Evolutionary conservation across 768 basidiomycete species (phyloP).

Genomic region (Tulasnella sp.): DNA sequence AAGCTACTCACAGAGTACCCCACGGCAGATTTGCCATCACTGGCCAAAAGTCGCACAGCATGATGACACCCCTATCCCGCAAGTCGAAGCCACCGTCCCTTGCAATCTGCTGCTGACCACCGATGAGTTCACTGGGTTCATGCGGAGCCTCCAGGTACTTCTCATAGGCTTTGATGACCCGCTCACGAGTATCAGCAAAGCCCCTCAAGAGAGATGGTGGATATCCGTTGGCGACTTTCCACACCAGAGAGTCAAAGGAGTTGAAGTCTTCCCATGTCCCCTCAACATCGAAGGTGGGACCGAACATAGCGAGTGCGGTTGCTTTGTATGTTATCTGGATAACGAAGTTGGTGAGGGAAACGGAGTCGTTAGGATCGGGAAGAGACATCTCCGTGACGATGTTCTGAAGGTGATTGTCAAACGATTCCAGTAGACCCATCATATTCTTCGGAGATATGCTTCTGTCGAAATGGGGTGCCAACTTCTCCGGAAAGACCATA

Average conservation of each 20-base stretch:
- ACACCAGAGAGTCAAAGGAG: slow-evolving; percentile 6
- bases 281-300: slow-evolving; percentile 10
- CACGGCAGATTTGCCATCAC: slow-evolving; percentile 12
- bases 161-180: neutral
- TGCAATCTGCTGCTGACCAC: slow-evolving; percentile 1
- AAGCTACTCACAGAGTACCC: neutral
- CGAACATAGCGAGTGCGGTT: slow-evolving; percentile 1
- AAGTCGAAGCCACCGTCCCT: neutral
- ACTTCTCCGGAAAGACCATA: neutral
- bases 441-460: slow-evolving; percentile 13
- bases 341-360: neutral
- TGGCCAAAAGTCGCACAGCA: slow-evolving; percentile 5
- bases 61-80: slow-evolving; percentile 1
- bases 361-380: neutral
- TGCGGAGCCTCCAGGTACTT: slow-evolving; percentile 9
- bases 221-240: slow-evolving; percentile 6
- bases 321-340: slow-evolving; percentile 4
- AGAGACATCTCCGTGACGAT: neutral
- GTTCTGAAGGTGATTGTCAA: neutral
- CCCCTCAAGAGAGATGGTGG: neutral
- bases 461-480: neutral
- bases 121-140: neutral
- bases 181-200: neutral
- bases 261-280: slow-evolving; percentile 1
- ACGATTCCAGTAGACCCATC: slow-evolving; percentile 4